Evolutionary conservation across 2,329 filamentous ascomycete genomes (phyloP), one percentile per base, ranked within the genome.

Genomic region (Aspergillus caelatus): DNA sequence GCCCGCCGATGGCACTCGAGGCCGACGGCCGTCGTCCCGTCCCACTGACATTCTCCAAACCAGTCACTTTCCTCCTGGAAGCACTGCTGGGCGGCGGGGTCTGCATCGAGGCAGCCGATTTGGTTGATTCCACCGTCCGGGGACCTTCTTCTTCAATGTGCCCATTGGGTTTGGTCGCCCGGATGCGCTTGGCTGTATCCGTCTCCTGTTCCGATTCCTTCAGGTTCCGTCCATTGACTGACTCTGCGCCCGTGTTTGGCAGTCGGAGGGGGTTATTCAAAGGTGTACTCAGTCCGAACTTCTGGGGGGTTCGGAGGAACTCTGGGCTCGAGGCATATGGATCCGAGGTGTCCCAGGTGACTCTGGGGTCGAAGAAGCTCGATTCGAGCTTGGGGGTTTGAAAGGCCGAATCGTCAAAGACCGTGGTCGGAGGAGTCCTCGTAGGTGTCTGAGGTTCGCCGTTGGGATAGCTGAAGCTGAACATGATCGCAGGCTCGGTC

Each of bases 31-130:
- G 71, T 63, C 67, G 69, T 4, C 67, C 66, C 28, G 68, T 60
- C 46, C 68, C 69, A 28, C 58, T 66, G 36, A 65, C 45, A 23
- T 70, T 64, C 28, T 75, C 74, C 57, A 75, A 72, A 65, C 74
- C 75, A 19, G 71, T 78, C 67, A 77, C 73, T 64, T 79, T 80
- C 66, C 84, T 82, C 70, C 82, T 81, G 7, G 82, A 84, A 21
- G 85, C 85, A 74, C 86, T 82, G 30, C 86, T 88, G 3, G 86
- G 86, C 56, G 86, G 86, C 39, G 86, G 86, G 14, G 86, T 89
- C 74, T 88, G 86, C 80, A 88, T 87, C 16, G 79, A 80, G 39
- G 79, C 79, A 32, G 79, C 79, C 10, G 79, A 81, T 59, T 77
- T 80, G 62, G 75, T 72, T 14, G 77, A 77, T 52, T 74, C 74